phyloP scores from a whole-genome alignment of 2,329 filamentous ascomycete genomes.

The Colletotrichum endophyticum region DNA sequence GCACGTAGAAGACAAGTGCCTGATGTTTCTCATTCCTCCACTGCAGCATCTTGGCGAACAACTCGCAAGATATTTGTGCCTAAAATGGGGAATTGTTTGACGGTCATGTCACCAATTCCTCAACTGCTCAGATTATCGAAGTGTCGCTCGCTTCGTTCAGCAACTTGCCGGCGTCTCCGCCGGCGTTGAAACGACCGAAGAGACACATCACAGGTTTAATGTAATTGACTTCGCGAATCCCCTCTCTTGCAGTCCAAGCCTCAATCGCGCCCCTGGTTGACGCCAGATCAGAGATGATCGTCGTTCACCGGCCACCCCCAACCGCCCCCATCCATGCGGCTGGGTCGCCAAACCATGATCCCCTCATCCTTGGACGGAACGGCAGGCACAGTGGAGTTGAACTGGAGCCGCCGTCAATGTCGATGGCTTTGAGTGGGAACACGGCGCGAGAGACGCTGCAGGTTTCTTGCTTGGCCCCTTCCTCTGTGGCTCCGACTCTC shows the following conservation, averaged over 20 bases:
- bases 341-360: neutral
- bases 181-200: neutral
- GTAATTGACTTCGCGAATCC: neutral
- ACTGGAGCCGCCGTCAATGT: conserved; percentile 7
- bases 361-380: conserved; percentile 4
- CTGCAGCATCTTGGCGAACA: neutral
- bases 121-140: neutral
- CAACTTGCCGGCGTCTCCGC: neutral
- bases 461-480: neutral
- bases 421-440: neutral
- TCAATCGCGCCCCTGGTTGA: neutral
- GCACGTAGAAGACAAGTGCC: neutral
- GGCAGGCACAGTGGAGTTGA: neutral
- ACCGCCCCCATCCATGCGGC: neutral
- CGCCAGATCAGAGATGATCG: conserved; percentile 9
- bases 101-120: neutral
- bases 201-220: neutral
- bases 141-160: neutral
- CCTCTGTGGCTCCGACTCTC: neutral
- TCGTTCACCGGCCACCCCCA: neutral
- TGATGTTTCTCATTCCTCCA: neutral
- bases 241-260: neutral
- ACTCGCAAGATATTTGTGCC: neutral
- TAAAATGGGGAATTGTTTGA: neutral
- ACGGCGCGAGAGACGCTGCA: conserved; percentile 2